Evolutionary conservation across 495 filamentous ascomycete genomes (phyloP).

Genomic region (Bacidia rubella): DNA sequence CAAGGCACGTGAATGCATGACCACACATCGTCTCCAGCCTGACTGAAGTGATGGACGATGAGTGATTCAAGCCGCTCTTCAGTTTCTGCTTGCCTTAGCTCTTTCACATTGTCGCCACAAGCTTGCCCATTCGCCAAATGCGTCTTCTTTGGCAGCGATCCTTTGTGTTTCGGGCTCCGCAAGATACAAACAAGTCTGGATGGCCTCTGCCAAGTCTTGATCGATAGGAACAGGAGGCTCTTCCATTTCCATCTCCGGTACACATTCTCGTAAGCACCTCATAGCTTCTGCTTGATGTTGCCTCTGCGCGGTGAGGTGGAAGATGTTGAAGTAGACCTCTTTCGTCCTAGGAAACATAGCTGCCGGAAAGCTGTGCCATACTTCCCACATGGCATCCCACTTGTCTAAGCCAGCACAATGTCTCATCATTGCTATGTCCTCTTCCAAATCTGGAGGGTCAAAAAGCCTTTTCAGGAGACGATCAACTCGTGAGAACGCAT

Average conservation of each 20-base stretch:
- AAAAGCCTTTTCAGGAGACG: neutral
- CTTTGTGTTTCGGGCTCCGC: conserved; percentile 35
- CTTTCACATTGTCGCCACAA: conserved; percentile 26
- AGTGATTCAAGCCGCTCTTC: too few species aligned
- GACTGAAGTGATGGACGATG: too few species aligned
- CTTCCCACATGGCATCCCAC: conserved; percentile 46
- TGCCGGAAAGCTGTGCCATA: conserved; percentile 44
- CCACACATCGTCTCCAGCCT: too few species aligned
- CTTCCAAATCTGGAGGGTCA: neutral
- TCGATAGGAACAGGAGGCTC: conserved; percentile 34
- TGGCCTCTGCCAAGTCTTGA: conserved; percentile 25
- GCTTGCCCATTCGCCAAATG: conserved; percentile 14
- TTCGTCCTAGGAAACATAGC: conserved; percentile 35
- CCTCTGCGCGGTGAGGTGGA: conserved; percentile 35
- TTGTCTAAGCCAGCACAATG: conserved; percentile 19
- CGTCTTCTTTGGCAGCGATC: conserved; percentile 16
- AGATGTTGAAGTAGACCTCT: conserved; percentile 43
- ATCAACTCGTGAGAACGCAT: neutral
- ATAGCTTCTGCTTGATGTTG: conserved; percentile 33
- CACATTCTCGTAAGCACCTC: conserved; percentile 34
- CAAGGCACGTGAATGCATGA: too few species aligned
- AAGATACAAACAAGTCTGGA: conserved; percentile 38
- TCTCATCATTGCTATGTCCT: conserved; percentile 15
- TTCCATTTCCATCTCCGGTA: conserved; percentile 47
- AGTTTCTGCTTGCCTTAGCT: conserved; percentile 28